phyloP scores from a whole-genome alignment of 2,329 filamentous ascomycete genomes.

The Arthrobotrys pseudoclavata region DNA sequence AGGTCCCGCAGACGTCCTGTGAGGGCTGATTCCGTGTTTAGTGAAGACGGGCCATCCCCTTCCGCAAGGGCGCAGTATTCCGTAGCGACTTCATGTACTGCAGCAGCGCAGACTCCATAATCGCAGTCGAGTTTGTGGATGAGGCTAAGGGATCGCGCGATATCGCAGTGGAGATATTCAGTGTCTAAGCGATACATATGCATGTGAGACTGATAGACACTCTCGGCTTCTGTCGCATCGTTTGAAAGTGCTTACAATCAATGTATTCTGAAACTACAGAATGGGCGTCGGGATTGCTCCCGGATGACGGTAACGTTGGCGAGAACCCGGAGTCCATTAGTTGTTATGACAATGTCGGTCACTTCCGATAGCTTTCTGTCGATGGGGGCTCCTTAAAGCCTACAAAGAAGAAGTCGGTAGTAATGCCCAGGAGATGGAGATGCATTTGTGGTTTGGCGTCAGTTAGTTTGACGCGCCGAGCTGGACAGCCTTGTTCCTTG shows the following conservation, averaged over 20 bases:
- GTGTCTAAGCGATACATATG: constrained; percentile 66
- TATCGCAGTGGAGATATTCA: constrained; percentile 77
- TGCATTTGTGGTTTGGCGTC: not conserved
- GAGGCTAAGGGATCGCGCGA: constrained; percentile 75
- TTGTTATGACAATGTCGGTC: not conserved
- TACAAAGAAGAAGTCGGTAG: too few species aligned
- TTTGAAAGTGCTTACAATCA: constrained; percentile 36
- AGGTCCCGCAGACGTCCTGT: constrained; percentile 67
- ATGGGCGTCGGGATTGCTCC: constrained; percentile 42
- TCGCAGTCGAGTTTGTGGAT: constrained; percentile 75
- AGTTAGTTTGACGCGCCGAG: not conserved
- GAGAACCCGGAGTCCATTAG: constrained; percentile 35
- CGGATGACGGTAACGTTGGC: constrained; percentile 4
- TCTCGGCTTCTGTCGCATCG: not conserved
- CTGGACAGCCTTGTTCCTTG: too few species aligned
- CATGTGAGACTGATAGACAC: not conserved
- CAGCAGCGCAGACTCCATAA: constrained; percentile 72
- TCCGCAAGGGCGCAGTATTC: constrained; percentile 71
- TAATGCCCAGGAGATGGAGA: not conserved
- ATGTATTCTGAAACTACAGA: constrained; percentile 55
- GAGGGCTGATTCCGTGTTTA: constrained; percentile 66
- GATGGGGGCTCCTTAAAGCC: too few species aligned
- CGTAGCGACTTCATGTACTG: constrained; percentile 72
- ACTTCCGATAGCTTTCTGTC: not conserved
- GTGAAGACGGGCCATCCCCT: constrained; percentile 63